Evolutionary conservation across 2,329 filamentous ascomycete genomes (phyloP).

Genomic region (Dryadomyces quercus-mongolicae): DNA sequence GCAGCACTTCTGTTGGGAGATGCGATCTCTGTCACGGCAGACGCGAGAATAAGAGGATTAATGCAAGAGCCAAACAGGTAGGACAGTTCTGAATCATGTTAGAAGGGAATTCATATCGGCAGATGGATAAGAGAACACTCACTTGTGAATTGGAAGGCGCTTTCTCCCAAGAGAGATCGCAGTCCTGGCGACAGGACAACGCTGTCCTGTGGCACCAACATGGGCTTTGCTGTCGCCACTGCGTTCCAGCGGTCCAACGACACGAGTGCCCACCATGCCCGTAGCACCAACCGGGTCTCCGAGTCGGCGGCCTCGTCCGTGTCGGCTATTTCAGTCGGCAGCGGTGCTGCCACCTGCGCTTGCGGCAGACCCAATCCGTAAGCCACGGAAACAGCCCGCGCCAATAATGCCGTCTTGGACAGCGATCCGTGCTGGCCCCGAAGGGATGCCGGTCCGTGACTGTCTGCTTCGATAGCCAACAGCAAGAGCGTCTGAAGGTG

Average conservation of each 20-base stretch:
- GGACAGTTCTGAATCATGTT: conserved; percentile 12
- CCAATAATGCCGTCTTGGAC: conserved; percentile 44
- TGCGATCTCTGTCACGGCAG: conserved; percentile 26
- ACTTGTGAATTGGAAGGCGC: conserved; percentile 53
- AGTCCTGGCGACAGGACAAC: conserved; percentile 49
- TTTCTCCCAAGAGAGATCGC: conserved; percentile 47
- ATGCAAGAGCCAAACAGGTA: conserved; percentile 33
- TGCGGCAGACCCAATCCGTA: conserved; percentile 52
- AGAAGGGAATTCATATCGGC: too few relatives aligned
- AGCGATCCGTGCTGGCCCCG: conserved; percentile 30
- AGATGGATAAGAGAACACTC: conserved; percentile 24
- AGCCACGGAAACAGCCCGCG: conserved; percentile 52
- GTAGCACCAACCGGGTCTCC: conserved; percentile 48
- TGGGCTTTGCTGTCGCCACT: conserved; percentile 49
- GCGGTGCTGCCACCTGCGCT: conserved; percentile 11
- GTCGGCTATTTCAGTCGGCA: conserved; percentile 23
- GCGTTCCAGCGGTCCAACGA: conserved; percentile 65
- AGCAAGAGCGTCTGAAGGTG: conserved; percentile 57
- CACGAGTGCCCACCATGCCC: conserved; percentile 62
- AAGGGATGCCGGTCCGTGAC: conserved; percentile 31
- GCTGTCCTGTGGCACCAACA: conserved; percentile 50
- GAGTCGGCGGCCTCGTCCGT: conserved; percentile 38
- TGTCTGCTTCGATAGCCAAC: conserved; percentile 53
- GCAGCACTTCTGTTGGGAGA: conserved; percentile 17
- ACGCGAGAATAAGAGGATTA: conserved; percentile 17